Base-by-base conservation (phyloP, 208 protist species). In the Leishmania lainsoni region DNA sequence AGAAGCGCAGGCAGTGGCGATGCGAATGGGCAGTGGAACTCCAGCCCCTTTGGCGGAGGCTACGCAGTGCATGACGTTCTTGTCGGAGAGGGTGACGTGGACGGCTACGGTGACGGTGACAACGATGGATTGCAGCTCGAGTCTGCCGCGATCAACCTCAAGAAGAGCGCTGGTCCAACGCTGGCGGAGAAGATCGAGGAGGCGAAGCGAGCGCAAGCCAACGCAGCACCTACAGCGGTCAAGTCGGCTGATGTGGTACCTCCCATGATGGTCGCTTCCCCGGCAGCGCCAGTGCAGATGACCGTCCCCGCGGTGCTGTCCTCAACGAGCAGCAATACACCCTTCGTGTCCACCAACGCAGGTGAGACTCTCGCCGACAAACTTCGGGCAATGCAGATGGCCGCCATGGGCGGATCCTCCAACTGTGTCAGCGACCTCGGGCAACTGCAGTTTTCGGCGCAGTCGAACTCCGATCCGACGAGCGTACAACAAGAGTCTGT, bases 51-150 rank as follows among this genome's bases (percentile, higher is more conserved):
- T 32, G 70, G 54, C 9, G 59, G 39, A 65, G n/a, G 54, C 17
- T 83, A 81, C 52, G 66, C 75, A 71, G 66, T 83, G 75, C 80
- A 78, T 17, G 65, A 81, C 26, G 51, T 87, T 35, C 73, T 77
- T 65, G 72, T 68, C 74, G 85, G 65, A 20, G 88, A 89, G 65
- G 85, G 79, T 20, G 92, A 89, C 32, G 85, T 85, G 29, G 88
- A 90, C 42, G 84, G 80, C 73, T 84, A 83, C 82, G 66, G 82
- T 73, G 59, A 80, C 79, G 70, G 71, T 26, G 77, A 69, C 59
- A 77, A 51, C 26, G 86, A 76, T 16, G 94, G 94, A 0, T 82
- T 97, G 85, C 94, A 97, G 83, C 85, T 94, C 74, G 94, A 97
- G 79, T 93, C 87, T 10, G 88, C 91, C 1, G 87, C 88, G 39